Evolutionary conservation across 768 basidiomycete genomes (phyloP).

Genomic region (Rhodotorula diobovata): DNA sequence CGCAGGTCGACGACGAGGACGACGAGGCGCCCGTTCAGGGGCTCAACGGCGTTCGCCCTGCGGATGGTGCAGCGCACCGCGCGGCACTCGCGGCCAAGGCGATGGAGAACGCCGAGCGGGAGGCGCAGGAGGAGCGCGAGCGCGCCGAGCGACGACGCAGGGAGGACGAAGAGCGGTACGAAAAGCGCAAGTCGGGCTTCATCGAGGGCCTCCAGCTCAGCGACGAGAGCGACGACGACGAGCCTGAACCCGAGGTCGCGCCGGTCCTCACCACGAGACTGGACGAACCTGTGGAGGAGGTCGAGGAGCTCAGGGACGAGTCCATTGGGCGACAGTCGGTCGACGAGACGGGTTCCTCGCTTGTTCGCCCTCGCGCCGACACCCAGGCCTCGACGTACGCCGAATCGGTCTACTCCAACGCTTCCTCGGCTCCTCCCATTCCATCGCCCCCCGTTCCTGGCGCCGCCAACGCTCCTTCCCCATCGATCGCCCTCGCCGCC

Average conservation of each 20-base stretch:
- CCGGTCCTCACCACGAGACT: background rate
- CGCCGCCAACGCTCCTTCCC: background rate
- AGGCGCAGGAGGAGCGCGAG: slow-evolving; percentile 41
- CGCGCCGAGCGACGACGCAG: slow-evolving; percentile 39
- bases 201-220: slow-evolving; percentile 46
- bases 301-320: too few relatives aligned
- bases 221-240: slow-evolving; percentile 54
- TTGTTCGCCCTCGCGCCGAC: slow-evolving; percentile 17
- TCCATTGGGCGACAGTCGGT: too few relatives aligned
- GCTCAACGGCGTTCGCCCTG: slow-evolving; percentile 37
- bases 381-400: slow-evolving; percentile 25
- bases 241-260: slow-evolving; percentile 63
- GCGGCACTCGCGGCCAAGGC: slow-evolving; percentile 49
- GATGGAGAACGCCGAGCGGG: slow-evolving; percentile 46
- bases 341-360: background rate
- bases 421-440: background rate
- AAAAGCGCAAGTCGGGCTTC: slow-evolving; percentile 28
- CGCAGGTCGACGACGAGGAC: slow-evolving; percentile 54
- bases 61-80: slow-evolving; percentile 44
- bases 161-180: slow-evolving; percentile 39
- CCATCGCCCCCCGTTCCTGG: background rate
- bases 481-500: background rate
- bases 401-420: slow-evolving; percentile 23
- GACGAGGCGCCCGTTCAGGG: slow-evolving; percentile 21
- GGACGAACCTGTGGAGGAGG: background rate